Base-by-base conservation (phyloP, 352 stramenopile species). In the Phytophthora aleatoria region DNA sequence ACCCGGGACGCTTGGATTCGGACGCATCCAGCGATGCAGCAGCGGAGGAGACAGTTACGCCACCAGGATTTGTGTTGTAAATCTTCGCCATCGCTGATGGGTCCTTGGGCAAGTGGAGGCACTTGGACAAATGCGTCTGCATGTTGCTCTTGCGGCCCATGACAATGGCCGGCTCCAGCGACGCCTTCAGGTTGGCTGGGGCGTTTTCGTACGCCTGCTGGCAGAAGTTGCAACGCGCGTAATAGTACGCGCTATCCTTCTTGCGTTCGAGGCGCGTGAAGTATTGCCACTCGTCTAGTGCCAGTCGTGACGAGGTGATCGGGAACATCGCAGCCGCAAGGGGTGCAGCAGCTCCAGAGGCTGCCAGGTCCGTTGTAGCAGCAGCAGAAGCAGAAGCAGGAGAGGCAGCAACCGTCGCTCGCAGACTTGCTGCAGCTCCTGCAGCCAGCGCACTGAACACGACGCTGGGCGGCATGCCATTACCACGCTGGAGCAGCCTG, bases 51-150 rank as follows among this genome's bases (percentile, higher is more conserved):
- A 5, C 5, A 31, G 28, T 3, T 16, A 42, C 38, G 28, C 49
- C 53, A 15, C 47, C 35, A 45, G 56, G 35, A 13, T n/a, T 36
- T 30, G 36, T 15, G 24, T 27, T 60, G 31, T 49, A 49, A 24
- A 64, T 53, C 53, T 77, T 79, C 20, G 52, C 61, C 26, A 73
- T 64, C 0, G 67, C 33, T 48, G 74, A 33, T 15, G 71, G 42
- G 24, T 90, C 77, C 51, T 86, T 84, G 48, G 79, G 83, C 35
- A 94, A 66, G 50, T 94, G 83, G 0, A 79, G 71, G 44, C 85
- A 94, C 69, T 89, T 91, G 72, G 81, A 71, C 67, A 92, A 64
- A 56, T 94, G 85, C 3, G 85, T 94, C 73, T 92, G 85, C 85
- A 94, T 94, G 65, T 92, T 94, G 50, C 79, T 80, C 61, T 92